Evolutionary conservation across 495 filamentous ascomycete genomes (phyloP).

Genomic region (Staphylotrichum longicolle): DNA sequence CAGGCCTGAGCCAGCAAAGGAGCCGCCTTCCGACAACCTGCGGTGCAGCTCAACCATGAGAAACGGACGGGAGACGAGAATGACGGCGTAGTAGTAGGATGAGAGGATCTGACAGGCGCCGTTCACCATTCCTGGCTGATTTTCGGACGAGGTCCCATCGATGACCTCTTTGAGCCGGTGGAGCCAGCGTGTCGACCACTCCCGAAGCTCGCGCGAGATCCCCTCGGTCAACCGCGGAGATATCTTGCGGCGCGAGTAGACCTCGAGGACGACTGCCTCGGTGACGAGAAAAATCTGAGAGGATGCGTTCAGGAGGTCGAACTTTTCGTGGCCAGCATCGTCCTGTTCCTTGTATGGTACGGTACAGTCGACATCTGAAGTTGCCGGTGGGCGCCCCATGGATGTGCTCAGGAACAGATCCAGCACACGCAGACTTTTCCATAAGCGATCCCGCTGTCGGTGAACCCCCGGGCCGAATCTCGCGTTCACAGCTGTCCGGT

Average conservation of each 20-base stretch:
- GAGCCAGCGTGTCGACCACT: constrained; percentile 46
- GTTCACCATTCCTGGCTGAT: constrained; percentile 23
- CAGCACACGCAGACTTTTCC: constrained; percentile 61
- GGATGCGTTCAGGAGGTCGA: constrained; percentile 45
- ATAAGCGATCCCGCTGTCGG: constrained; percentile 53
- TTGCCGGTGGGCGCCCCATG: constrained; percentile 58
- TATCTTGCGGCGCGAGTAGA: constrained; percentile 48
- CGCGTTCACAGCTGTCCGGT: constrained; percentile 59
- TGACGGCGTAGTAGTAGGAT: constrained; percentile 49
- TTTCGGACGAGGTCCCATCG: constrained; percentile 19
- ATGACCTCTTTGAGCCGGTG: constrained; percentile 34
- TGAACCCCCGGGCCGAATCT: constrained; percentile 53
- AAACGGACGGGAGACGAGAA: constrained; percentile 46
- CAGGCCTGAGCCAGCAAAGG: constrained; percentile 9
- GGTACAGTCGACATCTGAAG: constrained; percentile 58
- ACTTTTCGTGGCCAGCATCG: constrained; percentile 33
- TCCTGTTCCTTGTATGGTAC: constrained; percentile 37
- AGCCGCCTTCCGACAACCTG: constrained; percentile 33
- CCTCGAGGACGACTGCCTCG: constrained; percentile 43
- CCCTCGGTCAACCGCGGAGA: constrained; percentile 47
- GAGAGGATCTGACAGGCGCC: constrained; percentile 45
- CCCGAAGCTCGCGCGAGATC: constrained; percentile 45
- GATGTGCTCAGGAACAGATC: constrained; percentile 61
- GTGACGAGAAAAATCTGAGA: constrained; percentile 44
- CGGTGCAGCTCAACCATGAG: constrained; percentile 48